Conservation (phyloP, 2,329 filamentous ascomycete species). For the Talaromyces piceae region DNA sequence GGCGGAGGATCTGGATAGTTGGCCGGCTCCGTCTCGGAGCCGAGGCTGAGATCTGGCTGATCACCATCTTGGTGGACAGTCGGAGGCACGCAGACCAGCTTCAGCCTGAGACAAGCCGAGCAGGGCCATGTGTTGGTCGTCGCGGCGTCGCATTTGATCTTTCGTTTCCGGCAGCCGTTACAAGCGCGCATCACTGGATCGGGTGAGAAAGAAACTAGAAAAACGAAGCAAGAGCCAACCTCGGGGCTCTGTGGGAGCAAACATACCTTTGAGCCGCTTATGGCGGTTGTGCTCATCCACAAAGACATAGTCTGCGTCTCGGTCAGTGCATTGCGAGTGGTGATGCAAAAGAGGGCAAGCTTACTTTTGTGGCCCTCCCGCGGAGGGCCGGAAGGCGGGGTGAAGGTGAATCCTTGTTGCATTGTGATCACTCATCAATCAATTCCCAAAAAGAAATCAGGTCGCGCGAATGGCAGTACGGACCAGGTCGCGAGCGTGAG, state of each 20-base stretch:
- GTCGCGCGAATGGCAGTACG: not conserved
- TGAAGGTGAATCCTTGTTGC: slow-evolving; percentile 71
- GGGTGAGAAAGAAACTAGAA: slow-evolving; percentile 5
- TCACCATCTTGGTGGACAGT: slow-evolving; percentile 67
- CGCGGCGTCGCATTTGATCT: slow-evolving; percentile 96
- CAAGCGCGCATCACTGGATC: slow-evolving; percentile 85
- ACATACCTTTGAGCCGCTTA: slow-evolving; percentile 83
- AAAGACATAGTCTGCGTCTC: slow-evolving; percentile 77
- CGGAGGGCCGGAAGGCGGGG: slow-evolving; percentile 55
- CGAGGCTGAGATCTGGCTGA: slow-evolving; percentile 21
- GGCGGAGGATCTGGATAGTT: slow-evolving; percentile 22
- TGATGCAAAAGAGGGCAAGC: slow-evolving; percentile 19
- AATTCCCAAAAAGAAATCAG: not conserved
- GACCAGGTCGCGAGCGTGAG: not conserved
- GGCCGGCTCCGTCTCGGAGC: slow-evolving; percentile 18
- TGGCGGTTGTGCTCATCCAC: slow-evolving; percentile 98
- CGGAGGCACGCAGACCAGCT: slow-evolving; percentile 86
- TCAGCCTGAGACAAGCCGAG: slow-evolving; percentile 83
- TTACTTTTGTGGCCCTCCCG: slow-evolving; percentile 80
- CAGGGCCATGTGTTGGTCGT: slow-evolving; percentile 98
- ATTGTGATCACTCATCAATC: slow-evolving; percentile 35
- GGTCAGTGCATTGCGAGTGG: not conserved
- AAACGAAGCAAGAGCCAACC: not conserved
- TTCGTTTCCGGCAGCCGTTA: slow-evolving; percentile 86
- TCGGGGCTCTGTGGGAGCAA: not conserved